Evolutionary conservation across 495 filamentous ascomycete genomes (phyloP).

Genomic region (Diplogelasinospora grovesii): DNA sequence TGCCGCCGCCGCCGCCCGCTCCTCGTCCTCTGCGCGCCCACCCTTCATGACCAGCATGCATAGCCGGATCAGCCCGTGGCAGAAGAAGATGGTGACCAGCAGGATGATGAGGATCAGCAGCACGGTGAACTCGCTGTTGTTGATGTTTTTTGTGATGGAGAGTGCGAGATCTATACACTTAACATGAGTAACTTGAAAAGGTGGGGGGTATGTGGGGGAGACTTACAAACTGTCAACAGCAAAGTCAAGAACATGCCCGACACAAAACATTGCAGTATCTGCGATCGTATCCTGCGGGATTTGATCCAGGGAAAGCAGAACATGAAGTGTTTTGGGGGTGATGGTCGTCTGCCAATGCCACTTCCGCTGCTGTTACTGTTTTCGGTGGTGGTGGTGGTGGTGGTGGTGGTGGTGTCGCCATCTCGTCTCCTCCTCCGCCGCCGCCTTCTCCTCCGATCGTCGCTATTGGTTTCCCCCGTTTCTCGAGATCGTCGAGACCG

Average conservation of each 20-base stretch:
- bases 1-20: not conserved
- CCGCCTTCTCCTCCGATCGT: not conserved
- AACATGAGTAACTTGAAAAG: slow-evolving; percentile 1
- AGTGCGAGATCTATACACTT: slow-evolving; percentile 56
- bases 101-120: slow-evolving; percentile 71
- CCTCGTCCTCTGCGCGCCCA: slow-evolving; percentile 20
- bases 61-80: slow-evolving; percentile 66
- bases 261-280: slow-evolving; percentile 52
- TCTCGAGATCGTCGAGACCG: slow-evolving; percentile 5
- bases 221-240: slow-evolving; percentile 55
- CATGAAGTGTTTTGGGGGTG: slow-evolving; percentile 36
- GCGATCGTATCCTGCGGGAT: slow-evolving; percentile 45
- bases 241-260: slow-evolving; percentile 48
- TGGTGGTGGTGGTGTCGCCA: not conserved
- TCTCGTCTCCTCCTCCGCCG: not conserved
- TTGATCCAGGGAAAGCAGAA: slow-evolving; percentile 49
- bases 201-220: not conserved
- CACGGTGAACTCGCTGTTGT: slow-evolving; percentile 60
- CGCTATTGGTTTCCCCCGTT: not conserved
- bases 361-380: too few species aligned
- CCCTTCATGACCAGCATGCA: slow-evolving; percentile 52
- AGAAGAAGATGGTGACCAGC: slow-evolving; percentile 68
- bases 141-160: slow-evolving; percentile 51
- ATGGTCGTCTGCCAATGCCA: too few species aligned
- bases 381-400: not conserved